Conservation (phyloP, 345 rosid species). For the Streptanthus diversifolius region DNA sequence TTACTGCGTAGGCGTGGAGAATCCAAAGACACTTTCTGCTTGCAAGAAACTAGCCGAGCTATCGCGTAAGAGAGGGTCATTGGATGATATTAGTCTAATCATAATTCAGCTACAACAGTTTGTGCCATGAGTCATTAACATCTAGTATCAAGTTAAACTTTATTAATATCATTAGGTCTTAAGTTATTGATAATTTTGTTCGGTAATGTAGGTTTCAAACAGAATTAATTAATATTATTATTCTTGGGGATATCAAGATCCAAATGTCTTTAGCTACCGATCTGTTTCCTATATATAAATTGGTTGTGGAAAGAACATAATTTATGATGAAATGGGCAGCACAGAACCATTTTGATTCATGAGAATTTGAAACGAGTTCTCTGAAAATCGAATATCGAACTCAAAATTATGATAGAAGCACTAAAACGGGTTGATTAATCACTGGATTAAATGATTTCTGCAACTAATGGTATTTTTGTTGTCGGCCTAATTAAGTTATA, state of each 20-base stretch:
- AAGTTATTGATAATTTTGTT: constrained; percentile 10
- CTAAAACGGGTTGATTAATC: no score
- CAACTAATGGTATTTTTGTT: no score
- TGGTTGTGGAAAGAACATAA: not conserved
- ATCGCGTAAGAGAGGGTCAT: constrained; percentile 65
- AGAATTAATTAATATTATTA: not conserved
- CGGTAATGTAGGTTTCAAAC: constrained; percentile 6
- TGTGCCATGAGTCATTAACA: constrained; percentile 24
- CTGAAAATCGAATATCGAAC: no score
- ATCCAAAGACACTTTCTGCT: constrained; percentile 47
- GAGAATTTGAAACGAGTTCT: not conserved
- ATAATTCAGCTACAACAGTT: constrained; percentile 49
- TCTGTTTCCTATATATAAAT: not conserved
- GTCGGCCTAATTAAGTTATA: no score
- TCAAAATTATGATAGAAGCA: no score
- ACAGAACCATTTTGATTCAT: not conserved
- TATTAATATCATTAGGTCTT: constrained; percentile 11
- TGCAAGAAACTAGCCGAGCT: constrained; percentile 78
- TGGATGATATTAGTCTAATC: constrained; percentile 77
- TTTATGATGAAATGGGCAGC: not conserved
- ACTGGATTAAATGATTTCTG: no score
- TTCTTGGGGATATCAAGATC: not conserved
- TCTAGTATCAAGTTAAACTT: constrained; percentile 5
- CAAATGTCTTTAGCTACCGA: not conserved
- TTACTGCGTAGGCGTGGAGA: constrained; percentile 39